Base-by-base conservation (phyloP, 2,329 filamentous ascomycete genomes). In the Calycina herbarum region DNA sequence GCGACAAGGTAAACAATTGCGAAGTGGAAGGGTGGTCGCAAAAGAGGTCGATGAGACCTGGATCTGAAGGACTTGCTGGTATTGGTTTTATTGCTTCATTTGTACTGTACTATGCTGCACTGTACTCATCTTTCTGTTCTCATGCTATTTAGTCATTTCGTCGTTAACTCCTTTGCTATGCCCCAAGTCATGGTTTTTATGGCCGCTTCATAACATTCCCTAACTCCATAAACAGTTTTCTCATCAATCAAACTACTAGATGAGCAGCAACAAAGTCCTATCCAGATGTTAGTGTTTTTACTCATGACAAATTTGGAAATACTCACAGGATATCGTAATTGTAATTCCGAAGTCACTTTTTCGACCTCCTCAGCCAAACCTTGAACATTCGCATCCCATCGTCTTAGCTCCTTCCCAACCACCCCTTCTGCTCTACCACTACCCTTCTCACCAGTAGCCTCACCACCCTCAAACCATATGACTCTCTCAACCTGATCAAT, bases 401-500 rank as follows among this genome's bases (percentile, higher is more conserved):
- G 86, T 57, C 92, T 86, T 77, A 96, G 84, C 78, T 93, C 89
- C 76, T 85, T 87, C 66, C 86, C 89, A 2, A 88, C 85, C 3
- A 85, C 78, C 24, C 85, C 83, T 64, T 86, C 85, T 59, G 89
- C 86, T 33, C 86, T 83, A n/a, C 86, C 84, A 66, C 86, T 91
- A 63, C 87, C 86, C 74, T 88, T 88, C 76, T 89, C 83, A 1
- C 88, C 89, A 2, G 86, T 89, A 7, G 87, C 89, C 73, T 92
- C 89, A 38, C 87, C 87, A 74, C 79, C 82, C 78, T 95, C 92
- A 76, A 99, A 99, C 80, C 89, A 93, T 66, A 99, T 94, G 11
- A 94, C 81, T 15, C 90, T 85, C 64, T 93, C 92, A 65, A 99
- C 94, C 81, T 99, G 95, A 78, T 99, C 94, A 74, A 99, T 98